Evolutionary conservation across 176 grass and related monocot species (phyloP), one percentile per base, ranked within the genome.

Genomic region (Cocos nucifera): DNA sequence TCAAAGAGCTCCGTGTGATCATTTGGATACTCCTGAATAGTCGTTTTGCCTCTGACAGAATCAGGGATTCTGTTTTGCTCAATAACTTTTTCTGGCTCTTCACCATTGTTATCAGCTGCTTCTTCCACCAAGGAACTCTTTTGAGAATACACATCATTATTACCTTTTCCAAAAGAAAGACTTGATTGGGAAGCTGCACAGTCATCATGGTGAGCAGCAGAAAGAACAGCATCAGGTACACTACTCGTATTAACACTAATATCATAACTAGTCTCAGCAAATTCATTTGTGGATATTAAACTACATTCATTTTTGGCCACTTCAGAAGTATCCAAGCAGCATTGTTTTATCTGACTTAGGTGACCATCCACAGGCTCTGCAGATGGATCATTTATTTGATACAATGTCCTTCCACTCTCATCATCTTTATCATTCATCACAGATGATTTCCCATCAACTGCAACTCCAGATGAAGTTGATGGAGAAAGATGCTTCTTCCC

Each of bases 1-100:
- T 76, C 83, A 28, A 80, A 90, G 19, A 90, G 62, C 17, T 50
- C 69, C 66, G 69, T 25, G 23, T 64, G 69, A 66, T 75, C 68
- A 84, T 69, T 27, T 63, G 71, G 44, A 39, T 53, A 23, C 17
- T 53, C 59, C 18, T 58, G 17, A 71, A 59, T 68, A 29, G 17
- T 28, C 51, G 20, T 65, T 51, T 70, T 53, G n/a, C 32, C 57
- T 50, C 21, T 50, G 12, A 55, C 58, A 51, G 27, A 49, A 62
- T 57, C 60, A 58, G 69, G 21, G 55, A 14, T 27, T 4, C 17
- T 61, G 57, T 61, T 60, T 60, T 57, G 10, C 50, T 26, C 66
- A 15, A 44, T 54, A 65, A 5, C 15, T 20, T 63, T 50, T n/a
- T 54, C 19, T 57, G 75, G 50, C 15, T 30, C 63, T 54, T 30